Conservation (phyloP, 2,329 filamentous ascomycete genomes). For the Phaeophleospora eucalypticola region DNA sequence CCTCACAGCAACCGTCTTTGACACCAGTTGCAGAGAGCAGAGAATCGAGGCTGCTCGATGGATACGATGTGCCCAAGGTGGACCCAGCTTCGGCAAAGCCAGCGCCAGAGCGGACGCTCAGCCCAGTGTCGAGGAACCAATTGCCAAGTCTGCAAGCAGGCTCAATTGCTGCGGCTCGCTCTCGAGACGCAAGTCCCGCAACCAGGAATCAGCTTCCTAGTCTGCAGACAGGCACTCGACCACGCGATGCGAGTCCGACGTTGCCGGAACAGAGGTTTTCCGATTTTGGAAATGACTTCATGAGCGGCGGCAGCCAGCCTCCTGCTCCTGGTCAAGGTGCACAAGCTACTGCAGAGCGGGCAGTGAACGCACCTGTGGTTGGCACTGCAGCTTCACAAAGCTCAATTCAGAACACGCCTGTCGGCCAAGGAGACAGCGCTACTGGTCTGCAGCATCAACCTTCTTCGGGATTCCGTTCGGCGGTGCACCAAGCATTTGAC, state of each 20-base stretch:
- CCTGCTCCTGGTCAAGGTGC: conserved; percentile 1
- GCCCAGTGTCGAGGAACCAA: background rate
- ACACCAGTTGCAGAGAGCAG: conserved; percentile 21
- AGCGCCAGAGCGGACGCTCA: background rate
- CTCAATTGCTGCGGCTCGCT: background rate
- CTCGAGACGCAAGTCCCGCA: background rate
- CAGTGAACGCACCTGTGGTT: background rate
- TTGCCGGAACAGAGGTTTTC: conserved; percentile 45
- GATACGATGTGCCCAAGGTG: conserved; percentile 5
- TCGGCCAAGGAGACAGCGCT: conserved; percentile 3
- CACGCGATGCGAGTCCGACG: conserved; percentile 21
- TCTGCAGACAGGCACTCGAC: conserved; percentile 3
- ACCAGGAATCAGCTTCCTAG: conserved; percentile 3
- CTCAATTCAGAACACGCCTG: conserved; percentile 19
- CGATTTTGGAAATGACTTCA: conserved; percentile 38
- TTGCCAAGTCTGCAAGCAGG: conserved; percentile 3
- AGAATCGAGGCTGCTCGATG: conserved; percentile 18
- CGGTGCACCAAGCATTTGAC: conserved; percentile 64
- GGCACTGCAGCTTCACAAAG: conserved; percentile 10
- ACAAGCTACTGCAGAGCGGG: background rate
- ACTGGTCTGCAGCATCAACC: conserved; percentile 47
- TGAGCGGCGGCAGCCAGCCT: conserved; percentile 10
- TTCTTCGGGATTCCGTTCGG: conserved; percentile 44
- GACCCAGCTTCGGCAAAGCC: background rate
- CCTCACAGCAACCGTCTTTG: conserved; percentile 26